A percentile compares a stretch with the other conserved stretches of the same genome.
These are phyloP conservation scores for Scenedesmus sp. DNA, from an alignment of 163 green algal species.

Conservation along the genomic window DNA sequence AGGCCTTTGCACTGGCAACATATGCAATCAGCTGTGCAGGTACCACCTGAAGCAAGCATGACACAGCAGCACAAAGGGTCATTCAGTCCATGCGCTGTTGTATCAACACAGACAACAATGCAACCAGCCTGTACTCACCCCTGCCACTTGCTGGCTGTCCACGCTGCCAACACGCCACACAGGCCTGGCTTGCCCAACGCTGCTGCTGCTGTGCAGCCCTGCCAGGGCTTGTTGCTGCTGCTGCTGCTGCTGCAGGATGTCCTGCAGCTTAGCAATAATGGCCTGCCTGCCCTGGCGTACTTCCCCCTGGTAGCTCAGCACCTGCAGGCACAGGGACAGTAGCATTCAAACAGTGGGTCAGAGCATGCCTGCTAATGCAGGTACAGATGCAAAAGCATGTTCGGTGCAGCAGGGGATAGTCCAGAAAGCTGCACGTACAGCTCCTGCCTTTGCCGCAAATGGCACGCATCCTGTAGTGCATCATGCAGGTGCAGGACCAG, in stretches of 20 bases:
- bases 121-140: slow-evolving; percentile 22
- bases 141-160: slow-evolving; percentile 66
- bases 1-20: neutral
- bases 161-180: slow-evolving; percentile 51
- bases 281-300: slow-evolving; percentile 46
- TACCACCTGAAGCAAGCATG: too few species aligned
- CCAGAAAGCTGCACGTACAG: too few species aligned
- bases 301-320: slow-evolving; percentile 67
- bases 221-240: slow-evolving; percentile 57
- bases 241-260: slow-evolving; percentile 1
- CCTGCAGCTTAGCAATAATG: slow-evolving; percentile 68
- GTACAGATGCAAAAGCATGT: neutral
- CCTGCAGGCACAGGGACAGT: neutral
- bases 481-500: neutral
- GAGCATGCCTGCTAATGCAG: neutral
- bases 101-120: neutral
- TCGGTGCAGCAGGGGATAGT: neutral
- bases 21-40: too few species aligned
- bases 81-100: neutral
- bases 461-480: neutral
- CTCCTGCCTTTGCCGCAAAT: neutral
- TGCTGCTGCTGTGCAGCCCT: slow-evolving; percentile 6
- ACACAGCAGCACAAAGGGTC: neutral
- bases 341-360: neutral
- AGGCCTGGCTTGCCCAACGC: neutral